A percentile compares a stretch with the other conserved stretches of the same genome.
phyloP scores from a whole-genome alignment of 2,329 filamentous ascomycete genomes.

The Periconia sp. region DNA sequence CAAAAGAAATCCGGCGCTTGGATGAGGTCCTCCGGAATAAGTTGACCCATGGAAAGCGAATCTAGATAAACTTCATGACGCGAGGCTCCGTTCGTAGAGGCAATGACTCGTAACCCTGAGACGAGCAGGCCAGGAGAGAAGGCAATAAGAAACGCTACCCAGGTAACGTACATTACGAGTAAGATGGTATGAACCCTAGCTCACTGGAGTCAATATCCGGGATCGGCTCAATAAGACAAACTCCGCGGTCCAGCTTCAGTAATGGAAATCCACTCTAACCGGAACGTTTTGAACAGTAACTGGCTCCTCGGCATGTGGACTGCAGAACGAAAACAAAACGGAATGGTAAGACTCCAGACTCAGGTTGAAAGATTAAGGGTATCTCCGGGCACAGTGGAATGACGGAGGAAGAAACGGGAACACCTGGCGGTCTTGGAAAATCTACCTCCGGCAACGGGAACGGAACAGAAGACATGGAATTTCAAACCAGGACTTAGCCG shows the following conservation, averaged over 20 bases:
- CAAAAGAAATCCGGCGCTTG: slow-evolving; percentile 4
- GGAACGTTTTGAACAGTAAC: slow-evolving; percentile 33
- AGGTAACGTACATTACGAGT: slow-evolving; percentile 22
- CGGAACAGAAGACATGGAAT: slow-evolving; percentile 12
- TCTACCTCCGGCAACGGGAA: slow-evolving; percentile 32
- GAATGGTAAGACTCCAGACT: slow-evolving; percentile 36
- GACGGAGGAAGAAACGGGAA: slow-evolving; percentile 36
- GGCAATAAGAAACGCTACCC: slow-evolving; percentile 15
- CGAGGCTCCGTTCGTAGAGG: slow-evolving; percentile 1
- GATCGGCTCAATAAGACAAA: slow-evolving; percentile 19
- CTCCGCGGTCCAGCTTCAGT: slow-evolving; percentile 21
- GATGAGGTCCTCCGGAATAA: background rate
- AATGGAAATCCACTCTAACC: slow-evolving; percentile 28
- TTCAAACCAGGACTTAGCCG: slow-evolving; percentile 8
- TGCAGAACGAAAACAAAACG: slow-evolving; percentile 31
- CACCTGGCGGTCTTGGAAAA: slow-evolving; percentile 31
- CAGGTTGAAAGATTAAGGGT: slow-evolving; percentile 41
- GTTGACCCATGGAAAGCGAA: background rate
- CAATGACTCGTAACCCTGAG: background rate
- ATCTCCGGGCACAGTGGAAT: slow-evolving; percentile 41
- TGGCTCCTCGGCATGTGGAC: slow-evolving; percentile 29
- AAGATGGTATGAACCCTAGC: slow-evolving; percentile 14
- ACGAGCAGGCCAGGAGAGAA: slow-evolving; percentile 8
- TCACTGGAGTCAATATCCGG: slow-evolving; percentile 12
- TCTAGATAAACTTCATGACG: slow-evolving; percentile 9